Evolutionary conservation across 2,329 filamentous ascomycete genomes (phyloP).

Genomic region (Balansia obtecta): DNA sequence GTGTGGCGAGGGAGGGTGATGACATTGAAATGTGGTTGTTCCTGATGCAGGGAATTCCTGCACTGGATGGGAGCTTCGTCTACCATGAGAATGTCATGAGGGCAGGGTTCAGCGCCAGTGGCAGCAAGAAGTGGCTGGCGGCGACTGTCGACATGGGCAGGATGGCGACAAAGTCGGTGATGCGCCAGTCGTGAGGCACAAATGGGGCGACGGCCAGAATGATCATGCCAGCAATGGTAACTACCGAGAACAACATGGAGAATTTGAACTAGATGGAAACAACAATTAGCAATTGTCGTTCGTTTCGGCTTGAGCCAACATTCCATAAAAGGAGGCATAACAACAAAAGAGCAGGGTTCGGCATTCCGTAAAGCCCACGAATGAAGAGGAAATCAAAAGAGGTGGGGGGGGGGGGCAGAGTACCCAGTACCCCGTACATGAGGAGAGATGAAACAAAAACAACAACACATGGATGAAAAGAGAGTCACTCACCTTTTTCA

Average conservation of each 20-base stretch:
- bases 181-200: conserved; percentile 52
- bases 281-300: conserved; percentile 9
- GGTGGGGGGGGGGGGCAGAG: too few relatives aligned
- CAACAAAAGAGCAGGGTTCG: neutral
- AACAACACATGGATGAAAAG: too few relatives aligned
- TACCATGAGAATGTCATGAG: conserved; percentile 72
- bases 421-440: too few relatives aligned
- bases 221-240: conserved; percentile 50
- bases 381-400: too few relatives aligned
- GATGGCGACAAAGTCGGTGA: conserved; percentile 63
- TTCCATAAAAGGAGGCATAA: neutral
- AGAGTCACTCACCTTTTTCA: conserved; percentile 49
- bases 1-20: too few relatives aligned
- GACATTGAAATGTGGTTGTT: too few relatives aligned
- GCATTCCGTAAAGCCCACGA: neutral
- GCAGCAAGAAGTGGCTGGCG: conserved; percentile 56
- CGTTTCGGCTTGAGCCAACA: neutral
- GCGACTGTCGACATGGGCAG: conserved; percentile 63
- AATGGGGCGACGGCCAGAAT: conserved; percentile 51
- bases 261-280: conserved; percentile 52
- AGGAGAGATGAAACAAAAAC: too few relatives aligned
- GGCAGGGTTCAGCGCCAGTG: conserved; percentile 64
- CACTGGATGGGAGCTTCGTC: neutral
- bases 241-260: conserved; percentile 48
- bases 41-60: too few relatives aligned